These are phyloP conservation scores for Austroboletus olivaceoglutinosus DNA, from an alignment of 1,284 basidiomycete genomes.

Conservation along the genomic window DNA sequence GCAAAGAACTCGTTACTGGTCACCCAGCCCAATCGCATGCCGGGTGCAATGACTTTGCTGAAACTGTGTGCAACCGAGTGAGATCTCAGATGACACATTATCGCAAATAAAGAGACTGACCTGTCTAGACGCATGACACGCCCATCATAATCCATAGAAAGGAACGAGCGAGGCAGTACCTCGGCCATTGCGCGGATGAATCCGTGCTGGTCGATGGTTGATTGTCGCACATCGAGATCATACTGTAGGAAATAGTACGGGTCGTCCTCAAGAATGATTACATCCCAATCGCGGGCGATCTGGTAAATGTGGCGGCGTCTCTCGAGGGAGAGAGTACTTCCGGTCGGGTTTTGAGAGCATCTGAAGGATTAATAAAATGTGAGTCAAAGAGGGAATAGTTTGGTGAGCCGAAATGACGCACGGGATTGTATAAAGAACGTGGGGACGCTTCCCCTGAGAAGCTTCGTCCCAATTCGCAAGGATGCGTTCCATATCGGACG, in stretches of 20 bases:
- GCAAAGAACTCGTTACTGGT: conserved; percentile 44
- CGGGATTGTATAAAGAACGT: conserved; percentile 34
- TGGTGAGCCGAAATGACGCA: conserved; percentile 11
- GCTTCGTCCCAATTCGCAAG: conserved; percentile 50
- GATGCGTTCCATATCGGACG: conserved; percentile 48
- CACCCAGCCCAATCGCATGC: conserved; percentile 58
- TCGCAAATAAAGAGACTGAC: conserved; percentile 8
- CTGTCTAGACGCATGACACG: conserved; percentile 55
- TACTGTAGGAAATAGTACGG: conserved; percentile 58
- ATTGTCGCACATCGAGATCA: conserved; percentile 23
- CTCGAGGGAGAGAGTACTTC: conserved; percentile 46
- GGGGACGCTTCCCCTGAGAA: conserved; percentile 32
- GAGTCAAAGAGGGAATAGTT: background rate
- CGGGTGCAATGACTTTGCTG: conserved; percentile 50
- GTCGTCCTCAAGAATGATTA: conserved; percentile 54
- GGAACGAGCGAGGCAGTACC: conserved; percentile 40
- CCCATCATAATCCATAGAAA: conserved; percentile 55
- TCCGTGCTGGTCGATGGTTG: conserved; percentile 27
- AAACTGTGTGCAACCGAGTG: conserved; percentile 15
- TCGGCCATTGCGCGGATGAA: conserved; percentile 33
- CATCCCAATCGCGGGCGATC: conserved; percentile 52
- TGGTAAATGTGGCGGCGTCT: conserved; percentile 55
- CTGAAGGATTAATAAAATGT: conserved; percentile 19
- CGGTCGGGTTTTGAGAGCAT: conserved; percentile 55
- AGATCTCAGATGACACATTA: conserved; percentile 34